A percentile compares a stretch with the other conserved stretches of the same genome.
Evolutionary conservation across 805 yeast genomes (phyloP).

Genomic region (Suhomyces faveliae): DNA sequence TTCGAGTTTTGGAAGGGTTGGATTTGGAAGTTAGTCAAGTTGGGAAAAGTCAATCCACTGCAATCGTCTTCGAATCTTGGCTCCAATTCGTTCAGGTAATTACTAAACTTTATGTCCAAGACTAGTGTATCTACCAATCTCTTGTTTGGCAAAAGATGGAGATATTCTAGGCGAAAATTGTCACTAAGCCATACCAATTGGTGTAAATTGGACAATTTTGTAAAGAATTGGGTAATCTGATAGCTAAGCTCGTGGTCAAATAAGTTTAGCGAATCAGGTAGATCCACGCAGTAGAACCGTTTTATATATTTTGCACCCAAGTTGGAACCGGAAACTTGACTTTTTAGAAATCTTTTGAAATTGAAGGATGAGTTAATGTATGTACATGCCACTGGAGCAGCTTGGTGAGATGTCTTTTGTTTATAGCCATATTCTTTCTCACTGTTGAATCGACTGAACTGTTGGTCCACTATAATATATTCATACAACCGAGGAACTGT

Average conservation of each 20-base stretch:
- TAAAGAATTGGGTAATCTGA: conserved; percentile 26
- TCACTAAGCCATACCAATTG: conserved; percentile 35
- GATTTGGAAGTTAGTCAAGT: conserved; percentile 31
- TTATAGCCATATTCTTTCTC: conserved; percentile 20
- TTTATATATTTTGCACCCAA: conserved; percentile 13
- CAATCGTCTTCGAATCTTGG: conserved; percentile 9
- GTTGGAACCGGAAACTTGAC: conserved; percentile 2
- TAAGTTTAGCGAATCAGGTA: conserved; percentile 44
- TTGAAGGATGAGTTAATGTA: conserved; percentile 40
- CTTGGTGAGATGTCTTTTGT: neutral
- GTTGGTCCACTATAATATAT: conserved; percentile 37
- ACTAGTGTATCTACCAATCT: conserved; percentile 21
- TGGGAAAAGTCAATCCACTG: conserved; percentile 20
- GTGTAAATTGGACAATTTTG: conserved; percentile 19
- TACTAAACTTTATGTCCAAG: conserved; percentile 30
- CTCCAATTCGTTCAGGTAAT: conserved; percentile 16
- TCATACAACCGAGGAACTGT: conserved; percentile 38
- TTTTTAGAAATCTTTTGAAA: conserved; percentile 34
- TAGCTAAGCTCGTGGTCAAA: conserved; percentile 30
- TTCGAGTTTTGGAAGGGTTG: conserved; percentile 30
- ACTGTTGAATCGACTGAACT: conserved; percentile 32
- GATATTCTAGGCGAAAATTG: conserved; percentile 27
- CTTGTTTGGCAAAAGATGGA: conserved; percentile 32
- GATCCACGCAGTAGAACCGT: conserved; percentile 29
- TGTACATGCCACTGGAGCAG: conserved; percentile 16